Evolutionary conservation across 2,329 filamentous ascomycete species (phyloP), one percentile per base, ranked within the genome.

Genomic region (Phoma sp.): DNA sequence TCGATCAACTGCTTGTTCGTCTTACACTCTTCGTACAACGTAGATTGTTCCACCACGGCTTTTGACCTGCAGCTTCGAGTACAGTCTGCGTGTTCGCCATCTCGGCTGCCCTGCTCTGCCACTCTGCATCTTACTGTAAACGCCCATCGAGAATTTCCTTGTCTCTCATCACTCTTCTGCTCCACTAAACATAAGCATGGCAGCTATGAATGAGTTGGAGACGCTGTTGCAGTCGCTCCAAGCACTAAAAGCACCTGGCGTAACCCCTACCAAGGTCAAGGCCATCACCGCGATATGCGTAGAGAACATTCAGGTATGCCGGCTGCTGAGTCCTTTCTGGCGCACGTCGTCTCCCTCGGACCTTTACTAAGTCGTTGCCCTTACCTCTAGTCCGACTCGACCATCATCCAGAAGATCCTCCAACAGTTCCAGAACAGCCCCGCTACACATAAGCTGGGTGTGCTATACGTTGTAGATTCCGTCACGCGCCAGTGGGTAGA

Each of bases 391-490:
- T 94, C 90, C 78, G 94, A 98, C 81, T 95, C 92, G 50, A 88
- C 93, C 69, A 87, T 99, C 73, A 91, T 98, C 69, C 92, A 96
- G 77, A 97, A 96, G 77, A 89, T 99, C 72, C 96, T 91, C 80
- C 96, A 93, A 64, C 93, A 97, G 74, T 96, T 98, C 84, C 96
- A 96, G 79, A 96, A 95, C 79, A 89, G 93, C 66, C 91, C 92
- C 57, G 87, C 87, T 75, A 96, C 92, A 76, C 94, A 99, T 85
- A 99, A 99, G 81, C 85, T 99, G 78, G 95, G 95, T 80, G 93
- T 97, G 74, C 88, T 99, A 81, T 99, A 99, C 88, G 93, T 98
- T 81, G 91, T 99, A 93, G 95, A 99, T 85, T 96, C 94, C 83
- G 93, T 99, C 85, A 94, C 93, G 77, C 92, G 95, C 80, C 94